Percentiles rank a stretch among this genome's conserved stretches.
These are phyloP conservation scores for Tulasnella sp. DNA, from an alignment of 768 basidiomycete species.

Conservation along the genomic window DNA sequence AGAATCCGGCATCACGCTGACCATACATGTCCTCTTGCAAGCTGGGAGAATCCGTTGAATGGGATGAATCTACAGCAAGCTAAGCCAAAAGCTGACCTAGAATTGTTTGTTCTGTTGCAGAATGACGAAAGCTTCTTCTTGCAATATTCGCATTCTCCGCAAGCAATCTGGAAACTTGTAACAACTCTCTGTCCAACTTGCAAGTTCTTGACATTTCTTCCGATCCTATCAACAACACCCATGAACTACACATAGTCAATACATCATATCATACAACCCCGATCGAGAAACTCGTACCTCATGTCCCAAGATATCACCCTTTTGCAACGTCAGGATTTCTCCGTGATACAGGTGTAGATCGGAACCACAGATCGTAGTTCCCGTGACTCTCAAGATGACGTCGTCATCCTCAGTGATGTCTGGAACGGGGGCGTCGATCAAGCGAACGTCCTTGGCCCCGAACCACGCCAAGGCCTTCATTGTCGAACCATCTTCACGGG, in stretches of 20 bases:
- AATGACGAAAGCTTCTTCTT: conserved; percentile 57
- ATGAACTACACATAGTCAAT: conserved; percentile 34
- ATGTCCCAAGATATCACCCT: conserved; percentile 65
- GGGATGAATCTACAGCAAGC: not conserved
- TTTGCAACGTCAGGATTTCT: conserved; percentile 53
- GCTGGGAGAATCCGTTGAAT: conserved; percentile 20
- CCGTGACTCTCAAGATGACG: conserved; percentile 61
- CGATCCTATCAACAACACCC: conserved; percentile 55
- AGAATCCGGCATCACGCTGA: conserved; percentile 51
- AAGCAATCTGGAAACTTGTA: conserved; percentile 66
- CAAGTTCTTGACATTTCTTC: conserved; percentile 48
- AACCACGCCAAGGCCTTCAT: conserved; percentile 66
- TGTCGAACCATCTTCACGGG: conserved; percentile 37
- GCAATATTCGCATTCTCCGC: conserved; percentile 61
- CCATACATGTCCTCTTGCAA: conserved; percentile 50
- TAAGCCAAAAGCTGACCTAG: conserved; percentile 27
- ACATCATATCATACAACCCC: not conserved
- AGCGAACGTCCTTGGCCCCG: conserved; percentile 33
- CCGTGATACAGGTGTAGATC: conserved; percentile 36
- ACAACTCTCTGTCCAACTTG: conserved; percentile 58
- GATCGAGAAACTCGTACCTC: conserved; percentile 30
- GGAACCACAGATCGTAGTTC: conserved; percentile 59
- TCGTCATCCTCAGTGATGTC: conserved; percentile 62
- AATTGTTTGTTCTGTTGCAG: conserved; percentile 61
- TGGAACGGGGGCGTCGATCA: conserved; percentile 38